A percentile compares a stretch with the other conserved stretches of the same genome.
These are phyloP conservation scores for Cerrena zonata DNA, from an alignment of 1,284 basidiomycete genomes.

Conservation along the genomic window DNA sequence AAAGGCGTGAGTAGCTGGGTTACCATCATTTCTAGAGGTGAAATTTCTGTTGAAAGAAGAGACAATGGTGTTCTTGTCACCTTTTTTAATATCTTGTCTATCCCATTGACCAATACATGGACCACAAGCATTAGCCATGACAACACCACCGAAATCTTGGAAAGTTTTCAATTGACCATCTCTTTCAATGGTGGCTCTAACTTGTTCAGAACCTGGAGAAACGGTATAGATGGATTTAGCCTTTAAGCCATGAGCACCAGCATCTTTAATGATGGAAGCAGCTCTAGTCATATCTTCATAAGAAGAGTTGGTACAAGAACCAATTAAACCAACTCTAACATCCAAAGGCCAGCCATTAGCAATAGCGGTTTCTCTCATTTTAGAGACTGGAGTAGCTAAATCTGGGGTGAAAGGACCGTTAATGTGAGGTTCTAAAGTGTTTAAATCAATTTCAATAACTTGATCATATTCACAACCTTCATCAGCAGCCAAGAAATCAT, in stretches of 20 bases:
- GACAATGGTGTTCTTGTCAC: conserved; percentile 92
- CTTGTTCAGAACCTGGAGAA: conserved; percentile 95
- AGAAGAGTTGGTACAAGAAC: conserved; percentile 96
- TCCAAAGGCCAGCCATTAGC: conserved; percentile 89
- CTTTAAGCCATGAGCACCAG: conserved; percentile 75
- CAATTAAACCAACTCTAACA: conserved; percentile 87
- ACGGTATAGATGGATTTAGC: conserved; percentile 91
- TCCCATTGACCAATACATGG: conserved; percentile 93
- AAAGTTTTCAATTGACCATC: conserved; percentile 81
- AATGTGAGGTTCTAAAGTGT: conserved; percentile 89
- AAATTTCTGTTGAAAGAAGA: conserved; percentile 60
- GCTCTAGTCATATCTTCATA: conserved; percentile 94
- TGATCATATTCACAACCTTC: conserved; percentile 93
- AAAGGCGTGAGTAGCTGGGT: conserved; percentile 95
- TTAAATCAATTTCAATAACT: conserved; percentile 85
- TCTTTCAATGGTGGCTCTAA: conserved; percentile 94
- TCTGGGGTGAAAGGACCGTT: conserved; percentile 99
- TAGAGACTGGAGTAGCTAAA: conserved; percentile 89
- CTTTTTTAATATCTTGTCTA: conserved; percentile 84
- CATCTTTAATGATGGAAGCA: conserved; percentile 87
- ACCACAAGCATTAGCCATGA: conserved; percentile 96
- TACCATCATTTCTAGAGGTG: conserved; percentile 96
- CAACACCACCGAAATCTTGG: conserved; percentile 83
- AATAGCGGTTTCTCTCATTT: conserved; percentile 78
- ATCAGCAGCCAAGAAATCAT: conserved; percentile 81